Evolutionary conservation across 179 eudicot genomes (phyloP), one percentile per base, ranked within the genome.

Genomic region (Heliamphora pulchella): DNA sequence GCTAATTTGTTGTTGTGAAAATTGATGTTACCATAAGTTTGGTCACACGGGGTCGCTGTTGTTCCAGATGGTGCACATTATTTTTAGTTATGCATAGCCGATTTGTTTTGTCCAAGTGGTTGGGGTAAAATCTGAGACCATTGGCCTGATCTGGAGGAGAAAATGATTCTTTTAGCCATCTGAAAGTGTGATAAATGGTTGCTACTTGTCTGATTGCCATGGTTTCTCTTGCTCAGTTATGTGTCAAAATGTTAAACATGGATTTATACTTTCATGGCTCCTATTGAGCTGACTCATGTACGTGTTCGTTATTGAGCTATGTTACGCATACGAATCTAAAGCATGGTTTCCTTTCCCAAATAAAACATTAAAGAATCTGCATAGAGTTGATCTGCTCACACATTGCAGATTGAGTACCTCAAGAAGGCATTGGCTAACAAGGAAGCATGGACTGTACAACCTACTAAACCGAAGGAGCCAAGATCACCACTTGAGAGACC

Each of bases 341-440:
- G 13, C 43, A 71, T 46, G 18, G 13, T 15, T 67, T 14, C 15
- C 3, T 67, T 67, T 67, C 73, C 76, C 76, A 11, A 66, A 54
- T 13, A 53, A 51, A 31, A 54, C 48, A 11, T 17, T 44, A 0
- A 63, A 66, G 22, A 53, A 20, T 39, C 13, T 2, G 59, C 58
- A 22, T 39, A 11, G 8, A 17, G 2, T 54, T 20, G n/a, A 74
- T 74, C 4, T 74, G 41, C 20, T 74, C 7, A 11, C 7, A 1
- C 2, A 8, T 15, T 66, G 86, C 89, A 94, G 98, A 83, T 96
- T 63, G 98, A 92, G 79, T 82, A 15, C 79, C 96, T 96, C 46
- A 91, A 87, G 86, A 88, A 81, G 85, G 90, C 86, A 54, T 79
- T 94, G 82, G 85, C 81, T 11, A 88, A 80, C 68, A 87, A 86